These are phyloP conservation scores for Phytophthora tentaculata DNA, from an alignment of 352 stramenopile genomes.

Conservation along the genomic window DNA sequence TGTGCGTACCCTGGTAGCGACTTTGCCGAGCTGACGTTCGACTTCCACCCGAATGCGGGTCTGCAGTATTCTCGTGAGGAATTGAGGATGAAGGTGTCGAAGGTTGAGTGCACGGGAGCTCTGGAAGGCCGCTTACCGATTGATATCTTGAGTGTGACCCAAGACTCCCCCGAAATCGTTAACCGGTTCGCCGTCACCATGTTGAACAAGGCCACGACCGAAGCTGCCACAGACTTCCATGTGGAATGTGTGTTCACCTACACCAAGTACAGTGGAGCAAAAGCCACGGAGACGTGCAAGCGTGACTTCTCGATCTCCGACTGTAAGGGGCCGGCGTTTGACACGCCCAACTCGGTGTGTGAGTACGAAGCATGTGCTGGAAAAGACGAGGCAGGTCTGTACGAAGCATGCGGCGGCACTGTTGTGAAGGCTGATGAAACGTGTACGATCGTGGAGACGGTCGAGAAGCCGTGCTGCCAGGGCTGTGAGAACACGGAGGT, in stretches of 20 bases:
- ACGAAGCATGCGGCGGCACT: constrained; percentile 54
- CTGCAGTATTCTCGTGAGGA: constrained; percentile 45
- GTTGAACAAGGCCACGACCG: constrained; percentile 47
- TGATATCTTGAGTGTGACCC: constrained; percentile 43
- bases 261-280: constrained; percentile 30
- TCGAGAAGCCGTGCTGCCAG: constrained; percentile 53
- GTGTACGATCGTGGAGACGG: constrained; percentile 35
- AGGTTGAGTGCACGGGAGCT: constrained; percentile 49
- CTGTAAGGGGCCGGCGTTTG: constrained; percentile 62
- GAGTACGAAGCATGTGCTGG: constrained; percentile 45
- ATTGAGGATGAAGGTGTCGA: constrained; percentile 45
- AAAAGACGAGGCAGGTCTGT: constrained; percentile 38
- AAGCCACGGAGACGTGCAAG: constrained; percentile 40
- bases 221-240: constrained; percentile 46
- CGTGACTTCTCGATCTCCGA: constrained; percentile 60
- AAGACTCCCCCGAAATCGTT: constrained; percentile 49
- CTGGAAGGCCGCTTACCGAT: constrained; percentile 35
- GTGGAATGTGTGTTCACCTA: constrained; percentile 68
- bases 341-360: constrained; percentile 48
- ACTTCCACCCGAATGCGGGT: constrained; percentile 58
- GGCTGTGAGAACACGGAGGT: constrained; percentile 38
- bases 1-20: constrained; percentile 66
- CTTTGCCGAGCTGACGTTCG: constrained; percentile 72
- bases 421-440: constrained; percentile 29
- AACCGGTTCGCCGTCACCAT: constrained; percentile 65